These are phyloP conservation scores for Cavenderia fasciculata DNA, from an alignment of 78 protist genomes.

Conservation along the genomic window DNA sequence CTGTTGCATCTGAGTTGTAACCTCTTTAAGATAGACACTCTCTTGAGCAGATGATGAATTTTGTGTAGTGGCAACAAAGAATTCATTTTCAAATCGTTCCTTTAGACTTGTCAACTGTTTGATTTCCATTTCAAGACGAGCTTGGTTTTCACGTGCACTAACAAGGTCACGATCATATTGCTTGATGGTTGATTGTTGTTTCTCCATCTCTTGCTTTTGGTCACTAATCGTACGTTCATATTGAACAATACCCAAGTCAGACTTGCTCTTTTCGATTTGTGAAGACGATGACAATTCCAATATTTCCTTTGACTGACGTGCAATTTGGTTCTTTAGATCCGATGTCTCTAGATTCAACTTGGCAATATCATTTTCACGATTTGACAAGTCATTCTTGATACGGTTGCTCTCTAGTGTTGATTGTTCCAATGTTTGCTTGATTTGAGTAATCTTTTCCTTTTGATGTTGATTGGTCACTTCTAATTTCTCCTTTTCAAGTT, in stretches of 20 bases:
- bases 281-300: not conserved
- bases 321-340: not conserved
- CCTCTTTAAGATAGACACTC: slow-evolving; percentile 44
- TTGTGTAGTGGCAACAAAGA: slow-evolving; percentile 55
- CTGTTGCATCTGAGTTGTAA: slow-evolving; percentile 50
- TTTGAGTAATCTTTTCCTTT: slow-evolving; percentile 18
- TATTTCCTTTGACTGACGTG: slow-evolving; percentile 35
- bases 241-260: not conserved
- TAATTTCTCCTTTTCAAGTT: not conserved
- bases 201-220: not conserved
- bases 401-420: not conserved
- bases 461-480: not conserved
- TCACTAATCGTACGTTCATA: not conserved
- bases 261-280: slow-evolving; percentile 33
- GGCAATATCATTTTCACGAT: slow-evolving; percentile 5
- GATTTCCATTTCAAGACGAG: slow-evolving; percentile 16
- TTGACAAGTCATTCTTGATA: not conserved
- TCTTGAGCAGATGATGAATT: slow-evolving; percentile 46
- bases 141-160: not conserved
- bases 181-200: slow-evolving; percentile 8
- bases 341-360: not conserved
- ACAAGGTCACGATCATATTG: slow-evolving; percentile 13
- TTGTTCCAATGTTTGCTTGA: slow-evolving; percentile 12
- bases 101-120: slow-evolving; percentile 41
- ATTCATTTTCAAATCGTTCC: slow-evolving; percentile 74